Evolutionary conservation across 257 asterid genomes (phyloP).

Genomic region (Nicotiana obtusifolia): DNA sequence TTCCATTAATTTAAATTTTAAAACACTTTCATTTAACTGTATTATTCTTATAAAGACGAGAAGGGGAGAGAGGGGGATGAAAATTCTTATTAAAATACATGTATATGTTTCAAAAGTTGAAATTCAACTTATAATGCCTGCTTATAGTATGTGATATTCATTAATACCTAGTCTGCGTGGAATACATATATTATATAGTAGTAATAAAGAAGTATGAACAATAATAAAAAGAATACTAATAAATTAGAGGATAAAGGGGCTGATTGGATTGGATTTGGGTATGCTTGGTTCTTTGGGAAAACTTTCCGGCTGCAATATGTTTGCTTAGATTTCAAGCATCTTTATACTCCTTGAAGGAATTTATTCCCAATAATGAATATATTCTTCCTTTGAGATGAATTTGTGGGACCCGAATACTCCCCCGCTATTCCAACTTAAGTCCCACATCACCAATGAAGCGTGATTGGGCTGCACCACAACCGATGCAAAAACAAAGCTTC

Average conservation of each 20-base stretch:
- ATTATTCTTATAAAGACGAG: neutral
- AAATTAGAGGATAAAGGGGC: neutral
- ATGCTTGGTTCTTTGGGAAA: neutral
- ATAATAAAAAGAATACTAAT: neutral
- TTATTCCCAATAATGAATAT: slow-evolving; percentile 11
- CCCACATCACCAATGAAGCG: too few relatives aligned
- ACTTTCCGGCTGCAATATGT: slow-evolving; percentile 12
- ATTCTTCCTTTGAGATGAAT: neutral
- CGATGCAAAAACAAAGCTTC: too few relatives aligned
- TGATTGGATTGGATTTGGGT: slow-evolving; percentile 7
- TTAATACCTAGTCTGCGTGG: neutral
- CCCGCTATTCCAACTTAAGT: too few relatives aligned
- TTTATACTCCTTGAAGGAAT: slow-evolving; percentile 13
- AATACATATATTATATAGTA: neutral
- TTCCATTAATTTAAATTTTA: neutral
- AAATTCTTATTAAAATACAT: neutral
- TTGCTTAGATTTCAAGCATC: slow-evolving; percentile 22
- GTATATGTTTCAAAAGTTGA: neutral
- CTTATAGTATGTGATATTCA: neutral
- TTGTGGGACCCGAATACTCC: neutral
- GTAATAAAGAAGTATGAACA: neutral
- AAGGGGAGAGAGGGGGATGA: neutral
- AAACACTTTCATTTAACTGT: neutral
- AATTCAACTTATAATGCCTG: neutral
- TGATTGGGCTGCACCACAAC: too few relatives aligned